These are phyloP conservation scores for Dactylonectria estremocensis DNA, from an alignment of 2,329 filamentous ascomycete genomes.

Conservation along the genomic window DNA sequence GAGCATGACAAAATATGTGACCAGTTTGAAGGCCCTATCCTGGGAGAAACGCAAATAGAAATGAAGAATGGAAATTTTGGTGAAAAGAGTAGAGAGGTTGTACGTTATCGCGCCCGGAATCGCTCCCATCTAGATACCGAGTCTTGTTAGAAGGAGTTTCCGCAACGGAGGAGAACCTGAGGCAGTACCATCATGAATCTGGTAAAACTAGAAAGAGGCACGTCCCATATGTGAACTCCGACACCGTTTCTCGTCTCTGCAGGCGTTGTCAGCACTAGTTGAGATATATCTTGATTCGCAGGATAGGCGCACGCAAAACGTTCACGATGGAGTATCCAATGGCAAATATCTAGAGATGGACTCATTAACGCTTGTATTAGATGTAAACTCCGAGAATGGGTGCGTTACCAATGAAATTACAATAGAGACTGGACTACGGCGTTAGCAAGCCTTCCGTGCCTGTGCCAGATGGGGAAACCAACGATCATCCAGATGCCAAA, in stretches of 20 bases:
- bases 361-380: background rate
- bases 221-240: constrained; percentile 13
- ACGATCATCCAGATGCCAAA: constrained; percentile 35
- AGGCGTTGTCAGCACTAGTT: background rate
- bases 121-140: constrained; percentile 3
- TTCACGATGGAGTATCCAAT: constrained; percentile 18
- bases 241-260: constrained; percentile 6
- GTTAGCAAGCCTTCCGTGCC: background rate
- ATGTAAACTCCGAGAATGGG: background rate
- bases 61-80: constrained; percentile 16
- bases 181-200: constrained; percentile 15
- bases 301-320: background rate
- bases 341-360: constrained; percentile 2
- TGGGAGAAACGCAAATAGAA: constrained; percentile 21
- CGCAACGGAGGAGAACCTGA: background rate
- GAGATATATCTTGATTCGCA: background rate
- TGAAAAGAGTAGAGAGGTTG: constrained; percentile 13
- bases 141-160: background rate
- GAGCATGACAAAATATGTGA: constrained; percentile 15
- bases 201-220: background rate
- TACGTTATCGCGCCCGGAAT: background rate
- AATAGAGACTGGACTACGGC: background rate
- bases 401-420: constrained; percentile 11
- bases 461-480: constrained; percentile 1
- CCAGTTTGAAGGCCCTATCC: background rate